phyloP scores from a whole-genome alignment of 23 red algal species.

The Gracilaria caudata region DNA sequence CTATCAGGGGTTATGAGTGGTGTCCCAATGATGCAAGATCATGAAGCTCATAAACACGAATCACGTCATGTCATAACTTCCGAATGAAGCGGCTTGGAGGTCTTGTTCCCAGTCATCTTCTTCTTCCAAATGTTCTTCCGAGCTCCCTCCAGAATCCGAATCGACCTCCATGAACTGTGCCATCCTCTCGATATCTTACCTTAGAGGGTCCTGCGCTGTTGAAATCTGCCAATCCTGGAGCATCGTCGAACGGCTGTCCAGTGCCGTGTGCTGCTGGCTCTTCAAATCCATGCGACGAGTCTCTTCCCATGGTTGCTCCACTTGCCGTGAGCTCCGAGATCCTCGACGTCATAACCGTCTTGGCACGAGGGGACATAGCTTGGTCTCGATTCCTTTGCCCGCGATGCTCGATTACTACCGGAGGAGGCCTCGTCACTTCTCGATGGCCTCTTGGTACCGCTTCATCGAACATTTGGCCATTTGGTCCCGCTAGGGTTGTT shows the following conservation, averaged over 20 bases:
- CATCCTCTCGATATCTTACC: slow-evolving; percentile 67
- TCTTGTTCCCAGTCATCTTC: slow-evolving; percentile 14
- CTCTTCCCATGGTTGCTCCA: slow-evolving; percentile 40
- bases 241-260: slow-evolving; percentile 24
- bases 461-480: neutral
- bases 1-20: too few relatives aligned
- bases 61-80: neutral
- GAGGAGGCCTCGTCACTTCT: slow-evolving; percentile 44
- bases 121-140: slow-evolving; percentile 47
- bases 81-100: neutral
- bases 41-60: neutral
- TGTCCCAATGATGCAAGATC: too few relatives aligned
- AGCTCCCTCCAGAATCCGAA: slow-evolving; percentile 60
- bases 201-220: slow-evolving; percentile 55
- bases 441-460: slow-evolving; percentile 10
- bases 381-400: neutral
- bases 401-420: slow-evolving; percentile 20
- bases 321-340: slow-evolving; percentile 67
- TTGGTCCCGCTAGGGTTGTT: neutral
- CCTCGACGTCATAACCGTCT: slow-evolving; percentile 32
- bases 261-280: neutral
- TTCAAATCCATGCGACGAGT: slow-evolving; percentile 40
- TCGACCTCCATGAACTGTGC: slow-evolving; percentile 40
- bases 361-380: slow-evolving; percentile 18
- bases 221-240: slow-evolving; percentile 39